Evolutionary conservation across 176 grass and related monocot genomes (phyloP), one percentile per base, ranked within the genome.

Genomic region (Lolium rigidum): DNA sequence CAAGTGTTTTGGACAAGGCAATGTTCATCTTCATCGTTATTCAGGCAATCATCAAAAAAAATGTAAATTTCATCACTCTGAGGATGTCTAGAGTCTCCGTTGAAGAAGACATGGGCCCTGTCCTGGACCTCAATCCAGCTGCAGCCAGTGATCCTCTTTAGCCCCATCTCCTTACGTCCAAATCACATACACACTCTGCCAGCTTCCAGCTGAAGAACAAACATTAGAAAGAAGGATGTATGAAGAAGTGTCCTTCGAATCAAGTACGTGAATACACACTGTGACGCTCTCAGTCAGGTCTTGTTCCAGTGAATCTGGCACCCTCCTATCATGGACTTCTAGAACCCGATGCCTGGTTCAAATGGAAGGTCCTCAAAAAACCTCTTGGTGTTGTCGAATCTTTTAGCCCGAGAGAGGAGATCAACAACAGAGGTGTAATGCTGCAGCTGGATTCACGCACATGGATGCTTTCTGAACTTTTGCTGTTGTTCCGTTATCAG

Each of bases 41-140:
- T 54, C 31, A 85, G 85, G 67, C 90, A 95, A 16, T 54, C 46
- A 79, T 87, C 68, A 41, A 98, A 84, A 17, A 90, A 76, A 24
- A 28, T 71, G 89, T 95, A 94, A 80, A 98, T 94, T 39, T 94
- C 92, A 85, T 91, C 79, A 56, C 79, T 91, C 70, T 69, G 80
- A 73, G 78, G 87, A 88, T 98, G 93, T 22, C 70, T 92, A 51
- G 51, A 61, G 52, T 92, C 92, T 82, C 86, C 93, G 87, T 87
- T 95, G 71, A 80, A 89, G 80, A 98, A 98, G 71, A 98, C 90
- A 92, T 94, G 86, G 56, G 95, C 73, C 69, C 89, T 81, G 67
- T 90, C 88, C 16, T 80, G 84, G 35, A 95, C 91, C 63, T 98
- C 95, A 86, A 94, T 95, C 93, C 95, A 98, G 82, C 95, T 98